These are phyloP conservation scores for Diaporthe aspalathi DNA, from an alignment of 2,329 filamentous ascomycete genomes.

Conservation along the genomic window DNA sequence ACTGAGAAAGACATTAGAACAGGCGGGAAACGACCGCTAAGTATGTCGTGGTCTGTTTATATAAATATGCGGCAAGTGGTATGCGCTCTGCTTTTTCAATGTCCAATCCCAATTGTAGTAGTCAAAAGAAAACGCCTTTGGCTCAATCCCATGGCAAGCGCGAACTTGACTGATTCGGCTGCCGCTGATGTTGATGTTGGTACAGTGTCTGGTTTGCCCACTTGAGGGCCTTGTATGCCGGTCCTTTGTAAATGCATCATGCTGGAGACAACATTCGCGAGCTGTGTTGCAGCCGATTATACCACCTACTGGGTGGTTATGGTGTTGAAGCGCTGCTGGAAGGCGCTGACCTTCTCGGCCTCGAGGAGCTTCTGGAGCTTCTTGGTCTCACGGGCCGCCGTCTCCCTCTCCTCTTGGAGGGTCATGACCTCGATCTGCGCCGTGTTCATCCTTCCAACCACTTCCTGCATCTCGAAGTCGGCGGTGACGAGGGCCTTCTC, in stretches of 20 bases:
- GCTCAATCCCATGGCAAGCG: constrained; percentile 6
- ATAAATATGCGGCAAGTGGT: constrained; percentile 28
- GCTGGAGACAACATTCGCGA: constrained; percentile 17
- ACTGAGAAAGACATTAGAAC: constrained; percentile 32
- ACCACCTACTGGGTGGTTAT: constrained; percentile 40
- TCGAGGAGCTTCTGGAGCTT: constrained; percentile 76
- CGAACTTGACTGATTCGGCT: neutral
- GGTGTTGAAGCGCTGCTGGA: constrained; percentile 54
- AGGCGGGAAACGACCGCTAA: constrained; percentile 8
- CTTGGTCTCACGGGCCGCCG: constrained; percentile 77
- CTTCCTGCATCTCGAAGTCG: constrained; percentile 85
- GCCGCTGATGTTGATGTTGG: constrained; percentile 25
- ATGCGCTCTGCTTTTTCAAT: constrained; percentile 29
- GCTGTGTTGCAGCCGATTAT: neutral
- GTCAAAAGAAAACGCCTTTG: constrained; percentile 37
- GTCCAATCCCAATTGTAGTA: constrained; percentile 31
- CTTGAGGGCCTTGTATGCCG: neutral
- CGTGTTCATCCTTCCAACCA: constrained; percentile 83
- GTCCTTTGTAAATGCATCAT: constrained; percentile 39
- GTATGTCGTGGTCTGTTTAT: constrained; percentile 29
- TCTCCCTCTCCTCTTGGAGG: constrained; percentile 79
- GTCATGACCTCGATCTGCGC: constrained; percentile 87
- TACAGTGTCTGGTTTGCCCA: constrained; percentile 12
- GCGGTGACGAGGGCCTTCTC: constrained; percentile 83
- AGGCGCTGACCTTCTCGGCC: constrained; percentile 69